These are phyloP conservation scores for Cerioporus squamosus DNA, from an alignment of 1,284 basidiomycete species.

Conservation along the genomic window DNA sequence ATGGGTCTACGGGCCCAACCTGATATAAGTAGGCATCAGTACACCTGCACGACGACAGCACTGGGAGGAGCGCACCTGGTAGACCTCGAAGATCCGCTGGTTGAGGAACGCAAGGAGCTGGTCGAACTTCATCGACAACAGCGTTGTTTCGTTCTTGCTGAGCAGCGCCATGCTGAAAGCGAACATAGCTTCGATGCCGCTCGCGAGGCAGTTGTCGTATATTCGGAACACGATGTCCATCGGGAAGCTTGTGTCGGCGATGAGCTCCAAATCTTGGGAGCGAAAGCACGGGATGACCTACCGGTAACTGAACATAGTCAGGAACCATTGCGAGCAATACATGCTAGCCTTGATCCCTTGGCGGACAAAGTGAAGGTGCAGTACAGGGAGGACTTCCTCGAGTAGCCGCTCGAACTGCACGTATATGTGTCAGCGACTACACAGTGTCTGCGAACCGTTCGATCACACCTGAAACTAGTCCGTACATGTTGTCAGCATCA, in stretches of 20 bases:
- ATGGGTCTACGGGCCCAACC: slow-evolving; percentile 33
- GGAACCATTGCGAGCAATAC: slow-evolving; percentile 98
- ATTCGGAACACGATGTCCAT: slow-evolving; percentile 94
- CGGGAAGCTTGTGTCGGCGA: slow-evolving; percentile 72
- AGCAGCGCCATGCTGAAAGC: slow-evolving; percentile 91
- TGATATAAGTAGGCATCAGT: slow-evolving; percentile 15
- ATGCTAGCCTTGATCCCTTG: slow-evolving; percentile 96
- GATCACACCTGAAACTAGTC: slow-evolving; percentile 50
- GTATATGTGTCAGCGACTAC: neutral
- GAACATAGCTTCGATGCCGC: slow-evolving; percentile 96
- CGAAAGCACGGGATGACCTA: slow-evolving; percentile 35
- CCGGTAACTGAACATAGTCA: slow-evolving; percentile 96
- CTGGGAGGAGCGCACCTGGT: slow-evolving; percentile 51
- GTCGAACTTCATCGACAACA: slow-evolving; percentile 87
- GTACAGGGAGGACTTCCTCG: slow-evolving; percentile 89
- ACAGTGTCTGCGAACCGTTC: neutral
- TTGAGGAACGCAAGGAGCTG: slow-evolving; percentile 86
- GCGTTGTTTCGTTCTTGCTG: slow-evolving; percentile 83
- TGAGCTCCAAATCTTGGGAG: neutral
- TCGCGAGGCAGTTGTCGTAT: slow-evolving; percentile 94
- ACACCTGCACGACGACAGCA: neutral
- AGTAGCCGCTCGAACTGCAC: slow-evolving; percentile 89
- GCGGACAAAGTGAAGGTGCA: slow-evolving; percentile 90
- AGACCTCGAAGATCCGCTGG: slow-evolving; percentile 80
- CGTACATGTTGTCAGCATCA: slow-evolving; percentile 6